Base-by-base conservation (phyloP, 2,329 filamentous ascomycete genomes). In the Ophiostoma sp. region DNA sequence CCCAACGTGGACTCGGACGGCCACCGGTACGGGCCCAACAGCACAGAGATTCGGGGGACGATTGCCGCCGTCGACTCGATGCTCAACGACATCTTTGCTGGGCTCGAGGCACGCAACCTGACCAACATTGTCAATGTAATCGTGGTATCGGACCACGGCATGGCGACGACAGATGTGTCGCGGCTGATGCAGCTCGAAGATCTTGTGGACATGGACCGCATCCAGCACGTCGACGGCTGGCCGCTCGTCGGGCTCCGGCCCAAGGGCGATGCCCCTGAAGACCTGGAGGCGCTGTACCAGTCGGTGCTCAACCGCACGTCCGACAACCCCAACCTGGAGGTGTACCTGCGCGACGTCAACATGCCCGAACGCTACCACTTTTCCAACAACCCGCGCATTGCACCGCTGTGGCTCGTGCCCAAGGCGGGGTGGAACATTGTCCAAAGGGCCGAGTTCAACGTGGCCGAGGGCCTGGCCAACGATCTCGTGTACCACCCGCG, bases 291-390 rank as follows among this genome's bases (percentile, higher is more conserved):
- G 0, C 85, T 98, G 0, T 92, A 97, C 81, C 83, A 90, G 9
- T 85, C 85, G 48, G 83, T 91, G 19, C 82, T 85, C 5, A 84
- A 86, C 71, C 87, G 90, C 75, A 85, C 88, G 1, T 85, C 87
- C 72, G 84, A 83, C 11, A 90, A 92, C 74, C 88, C 90, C 2
- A 91, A 91, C 74, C 90, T 97, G 74, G 93, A 98, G 52, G 92
- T 98, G 45, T 98, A 98, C 79, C 91, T 97, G 0, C 90, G 90
- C 66, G 93, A 95, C 78, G 87, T 91, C 50, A 89, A 96, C 78
- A 98, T 99, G 95, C 96, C 96, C 0, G 90, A 92, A 78, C 89
- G 94, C 36, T 99, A 96, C 82, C 95, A 98, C 81, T 99, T 99
- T 80, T 90, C 90, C 2, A 89, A 92, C 22, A 98, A 97, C 79